Evolutionary conservation across 2,329 filamentous ascomycete species (phyloP), one percentile per base, ranked within the genome.

Genomic region (Fusarium torreyae): DNA sequence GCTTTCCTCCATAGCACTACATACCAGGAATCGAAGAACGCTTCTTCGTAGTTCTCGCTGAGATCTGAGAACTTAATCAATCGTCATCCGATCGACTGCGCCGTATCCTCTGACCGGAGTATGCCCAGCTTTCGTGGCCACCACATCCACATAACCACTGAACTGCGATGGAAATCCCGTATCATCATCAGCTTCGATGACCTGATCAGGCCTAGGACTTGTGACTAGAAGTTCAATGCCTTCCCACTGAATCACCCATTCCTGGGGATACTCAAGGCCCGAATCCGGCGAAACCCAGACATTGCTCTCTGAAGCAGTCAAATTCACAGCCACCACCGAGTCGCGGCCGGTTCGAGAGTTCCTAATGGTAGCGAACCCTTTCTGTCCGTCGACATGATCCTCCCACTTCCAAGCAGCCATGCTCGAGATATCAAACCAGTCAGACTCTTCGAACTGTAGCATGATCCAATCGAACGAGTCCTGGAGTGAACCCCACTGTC

Each of bases 371-470:
- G 48, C 48, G 26, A 51, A 51, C 34, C 26, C 40, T 10, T 40
- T 51, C n/a, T 13, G n/a, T 9, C 34, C 48, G 20, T 42, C n/a
- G 8, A 51, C 34, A 3, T 34, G 48, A 10, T 51, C 48, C 8
- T 51, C 22, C 48, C 48, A 51, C 7, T 42, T 51, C 34, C 48
- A 51, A 17, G 48, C 48, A 6, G 33, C 39, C 22, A 51, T 20
- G 3, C 26, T 0, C 9, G 48, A 40, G 9, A 51, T 51, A 20
- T 42, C 34, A 9, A 51, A 5, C 48, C 48, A 51, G 4, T 40
- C 22, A 4, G 48, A 40, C 5, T 40, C 48, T 1, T 51, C 48
- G 2, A 51, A 51, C 4, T 51, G 48, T 3, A 51, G 14, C 34
- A 40, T 51, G 3, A 51, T 17, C 34, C 34, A 51, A 17, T 51